Evolutionary conservation across 2,329 filamentous ascomycete genomes (phyloP).

Genomic region (Fonsecaea erecta): DNA sequence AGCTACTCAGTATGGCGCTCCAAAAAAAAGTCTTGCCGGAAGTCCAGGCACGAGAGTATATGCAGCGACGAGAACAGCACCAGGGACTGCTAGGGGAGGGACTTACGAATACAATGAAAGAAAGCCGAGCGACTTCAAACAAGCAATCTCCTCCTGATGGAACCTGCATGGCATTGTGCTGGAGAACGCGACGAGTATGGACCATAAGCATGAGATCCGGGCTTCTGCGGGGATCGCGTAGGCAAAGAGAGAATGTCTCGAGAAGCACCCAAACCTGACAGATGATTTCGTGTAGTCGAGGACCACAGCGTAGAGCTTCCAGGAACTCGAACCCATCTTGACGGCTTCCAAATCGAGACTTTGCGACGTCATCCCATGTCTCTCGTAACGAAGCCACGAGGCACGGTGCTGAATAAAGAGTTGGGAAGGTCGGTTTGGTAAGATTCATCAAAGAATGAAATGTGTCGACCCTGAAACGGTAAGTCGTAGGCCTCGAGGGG

Average conservation of each 20-base stretch:
- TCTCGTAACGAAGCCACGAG: constrained; percentile 1
- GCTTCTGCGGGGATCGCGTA: constrained; percentile 5
- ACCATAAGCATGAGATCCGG: constrained; percentile 10
- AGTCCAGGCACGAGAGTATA: not conserved
- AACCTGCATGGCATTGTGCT: constrained; percentile 2
- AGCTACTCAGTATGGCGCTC: not conserved
- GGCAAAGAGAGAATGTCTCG: constrained; percentile 8
- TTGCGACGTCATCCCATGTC: constrained; percentile 11
- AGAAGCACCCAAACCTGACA: constrained; percentile 3
- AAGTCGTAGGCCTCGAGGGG: not conserved
- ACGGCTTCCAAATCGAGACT: not conserved
- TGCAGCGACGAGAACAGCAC: too few relatives aligned
- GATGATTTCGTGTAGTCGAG: constrained; percentile 1
- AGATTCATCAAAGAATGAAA: constrained; percentile 11
- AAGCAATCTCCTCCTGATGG: not conserved
- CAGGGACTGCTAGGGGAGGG: not conserved
- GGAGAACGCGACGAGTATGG: constrained; percentile 12
- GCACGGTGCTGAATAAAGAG: not conserved
- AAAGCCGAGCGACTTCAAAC: constrained; percentile 7
- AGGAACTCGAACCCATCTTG: constrained; percentile 12
- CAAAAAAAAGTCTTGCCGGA: not conserved
- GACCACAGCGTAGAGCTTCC: not conserved
- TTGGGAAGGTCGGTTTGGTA: not conserved
- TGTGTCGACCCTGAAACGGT: constrained; percentile 6
- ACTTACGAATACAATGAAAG: constrained; percentile 6